Base-by-base conservation (phyloP, 2,329 filamentous ascomycete species). In the Hansfordia pulvinata region DNA sequence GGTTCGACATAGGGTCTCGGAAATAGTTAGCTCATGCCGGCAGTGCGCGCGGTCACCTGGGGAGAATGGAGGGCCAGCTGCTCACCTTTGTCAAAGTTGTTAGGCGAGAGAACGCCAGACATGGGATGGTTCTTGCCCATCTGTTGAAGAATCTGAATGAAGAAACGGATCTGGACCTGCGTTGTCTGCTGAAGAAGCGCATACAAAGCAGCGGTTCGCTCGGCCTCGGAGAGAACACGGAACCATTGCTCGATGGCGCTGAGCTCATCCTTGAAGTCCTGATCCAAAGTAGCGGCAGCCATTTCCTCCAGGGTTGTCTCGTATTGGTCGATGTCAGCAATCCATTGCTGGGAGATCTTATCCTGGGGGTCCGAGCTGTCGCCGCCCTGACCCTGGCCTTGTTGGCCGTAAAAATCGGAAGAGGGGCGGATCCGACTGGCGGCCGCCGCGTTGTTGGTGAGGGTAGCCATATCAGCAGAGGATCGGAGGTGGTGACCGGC, bases 201-300 rank as follows among this genome's bases (percentile, higher is more conserved):
- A 52, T 98, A 98, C 31, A 96, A 60, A 25, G 90, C 90, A 35
- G 90, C 90, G 12, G 90, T 98, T 35, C 90, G 72, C 58, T 98
- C 90, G 16, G 90, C 86, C 58, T 96, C 90, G 47, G 88, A 96
- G 37, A 98, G 63, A 28, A 98, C 90, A 35, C 86, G 79, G 56
- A 98, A 98, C 90, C 90, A 98, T 62, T 98, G 90, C 59, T 98
- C 90, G 47, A 98, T 98, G 40, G 90, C 90, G 50, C 85, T 94
- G 34, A 98, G 70, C 56, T 98, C 90, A 55, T 96, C 90, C 61
- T 98, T 98, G 65, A 98, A 98, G 50, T 98, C 90, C 60, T 98
- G 90, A 50, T 98, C 90, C 29, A 96, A 64, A n/a, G 90, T 96
- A 16, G 90, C 90, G 17, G 88, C 86, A 22, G 90, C 90, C 90